phyloP scores from a whole-genome alignment of 1,284 basidiomycete genomes.

The Puccinia coronata region DNA sequence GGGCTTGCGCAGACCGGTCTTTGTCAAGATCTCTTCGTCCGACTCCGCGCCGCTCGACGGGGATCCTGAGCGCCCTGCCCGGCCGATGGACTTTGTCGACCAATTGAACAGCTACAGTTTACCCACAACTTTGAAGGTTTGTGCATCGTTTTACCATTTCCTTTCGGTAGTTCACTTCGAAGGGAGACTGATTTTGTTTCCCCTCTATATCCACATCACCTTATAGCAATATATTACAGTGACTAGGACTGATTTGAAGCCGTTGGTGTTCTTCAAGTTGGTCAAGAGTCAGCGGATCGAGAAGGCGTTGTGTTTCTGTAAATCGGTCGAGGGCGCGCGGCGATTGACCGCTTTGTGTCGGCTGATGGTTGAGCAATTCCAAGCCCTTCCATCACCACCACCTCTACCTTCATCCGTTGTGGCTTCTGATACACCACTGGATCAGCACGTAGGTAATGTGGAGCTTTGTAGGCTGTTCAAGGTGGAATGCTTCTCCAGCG shows the following conservation, averaged over 20 bases:
- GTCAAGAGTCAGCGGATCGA: constrained; percentile 67
- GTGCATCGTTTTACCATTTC: too few species aligned
- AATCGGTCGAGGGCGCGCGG: constrained; percentile 84
- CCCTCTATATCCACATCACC: too few species aligned
- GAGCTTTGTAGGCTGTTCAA: constrained; percentile 59
- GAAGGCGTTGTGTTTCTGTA: constrained; percentile 89
- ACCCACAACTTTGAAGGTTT: constrained; percentile 72
- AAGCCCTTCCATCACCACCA: constrained; percentile 28
- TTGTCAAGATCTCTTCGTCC: constrained; percentile 75
- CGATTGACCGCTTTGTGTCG: constrained; percentile 80
- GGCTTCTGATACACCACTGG: neutral
- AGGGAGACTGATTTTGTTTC: too few species aligned
- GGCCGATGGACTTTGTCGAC: constrained; percentile 58
- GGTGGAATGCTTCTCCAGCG: constrained; percentile 79
- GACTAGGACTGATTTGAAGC: constrained; percentile 77
- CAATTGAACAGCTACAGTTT: constrained; percentile 77
- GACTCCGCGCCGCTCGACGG: constrained; percentile 56
- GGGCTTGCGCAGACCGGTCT: constrained; percentile 76
- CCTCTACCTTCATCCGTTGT: neutral
- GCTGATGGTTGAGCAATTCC: constrained; percentile 71
- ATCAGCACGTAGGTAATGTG: constrained; percentile 44
- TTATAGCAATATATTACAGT: constrained; percentile 82
- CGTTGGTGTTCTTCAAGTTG: constrained; percentile 83
- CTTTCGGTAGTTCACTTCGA: too few species aligned
- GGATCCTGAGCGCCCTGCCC: constrained; percentile 53